phyloP scores from a whole-genome alignment of 768 basidiomycete genomes.

The Infundibulicybe gibba region DNA sequence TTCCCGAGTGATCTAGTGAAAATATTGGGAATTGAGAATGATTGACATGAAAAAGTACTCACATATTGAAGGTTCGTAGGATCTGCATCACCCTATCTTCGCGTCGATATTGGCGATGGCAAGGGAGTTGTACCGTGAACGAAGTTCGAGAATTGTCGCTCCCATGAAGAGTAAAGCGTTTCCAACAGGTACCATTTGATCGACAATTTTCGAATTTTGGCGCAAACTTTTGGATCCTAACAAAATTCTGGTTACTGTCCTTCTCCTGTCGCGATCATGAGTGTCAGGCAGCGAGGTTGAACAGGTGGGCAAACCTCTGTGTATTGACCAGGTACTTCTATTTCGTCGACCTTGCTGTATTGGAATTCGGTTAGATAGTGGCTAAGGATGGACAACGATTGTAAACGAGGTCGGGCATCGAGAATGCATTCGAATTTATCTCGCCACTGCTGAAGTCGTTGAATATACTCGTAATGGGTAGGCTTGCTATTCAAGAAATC shows the following conservation, averaged over 20 bases:
- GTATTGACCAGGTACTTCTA: conserved; percentile 99
- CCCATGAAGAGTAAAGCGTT: conserved; percentile 87
- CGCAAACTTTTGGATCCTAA: conserved; percentile 86
- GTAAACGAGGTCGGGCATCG: conserved; percentile 78
- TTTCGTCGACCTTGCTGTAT: conserved; percentile 94
- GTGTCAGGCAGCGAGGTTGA: not conserved
- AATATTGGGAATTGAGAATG: conserved; percentile 2
- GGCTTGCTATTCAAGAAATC: conserved; percentile 84
- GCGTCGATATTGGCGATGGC: conserved; percentile 78
- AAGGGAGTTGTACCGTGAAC: conserved; percentile 89
- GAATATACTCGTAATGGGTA: conserved; percentile 82
- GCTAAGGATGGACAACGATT: conserved; percentile 81
- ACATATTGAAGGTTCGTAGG: conserved; percentile 95
- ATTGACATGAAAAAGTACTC: conserved; percentile 13
- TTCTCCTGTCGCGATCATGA: conserved; percentile 62
- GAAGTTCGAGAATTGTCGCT: conserved; percentile 86
- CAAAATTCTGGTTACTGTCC: conserved; percentile 88
- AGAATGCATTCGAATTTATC: conserved; percentile 84
- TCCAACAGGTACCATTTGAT: conserved; percentile 82
- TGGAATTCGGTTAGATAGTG: conserved; percentile 98
- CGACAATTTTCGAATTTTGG: conserved; percentile 90
- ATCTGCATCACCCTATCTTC: conserved; percentile 92
- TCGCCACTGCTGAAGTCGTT: conserved; percentile 88
- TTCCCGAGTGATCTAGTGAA: conserved; percentile 66
- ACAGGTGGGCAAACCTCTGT: conserved; percentile 64